Evolutionary conservation across 1,139 yeast genomes (phyloP), one percentile per base, ranked within the genome.

Genomic region (Blastobotrys serpentis): DNA sequence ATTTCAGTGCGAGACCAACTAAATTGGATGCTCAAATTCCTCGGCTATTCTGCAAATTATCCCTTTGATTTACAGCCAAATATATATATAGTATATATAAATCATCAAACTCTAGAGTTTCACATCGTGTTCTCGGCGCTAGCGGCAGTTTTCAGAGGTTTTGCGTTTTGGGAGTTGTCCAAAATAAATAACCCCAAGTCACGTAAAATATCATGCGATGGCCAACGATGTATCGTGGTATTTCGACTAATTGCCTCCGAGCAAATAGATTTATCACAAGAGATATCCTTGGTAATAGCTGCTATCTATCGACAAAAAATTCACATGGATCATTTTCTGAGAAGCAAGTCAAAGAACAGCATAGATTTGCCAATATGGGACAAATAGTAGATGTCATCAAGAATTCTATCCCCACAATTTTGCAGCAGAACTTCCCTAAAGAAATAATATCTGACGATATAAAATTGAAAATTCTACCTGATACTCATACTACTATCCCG

Each of bases 401-500:
- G 52, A 54, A 58, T 2, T 67, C 74, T n/a, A 73, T 84, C 1
- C 95, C 95, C 0, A 65, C 72, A 39, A 62, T 86, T 43, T 68
- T 86, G 13, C 71, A 71, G 21, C 65, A 66, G 37, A 69, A 79
- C 5, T 64, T 84, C 7, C 82, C 87, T 1, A 70, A 73, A 41
- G 64, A 69, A 2, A 58, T 75, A 7, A 59, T 86, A 8, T 75
- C 83, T 36, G 68, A 71, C 2, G 71, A 79, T 34, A 73, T 87
- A 6, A 65, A 73, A n/a, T 70, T 87, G 22, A 68, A 86, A 30
- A 67, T 87, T 2, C 73, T 84, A 48, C 95, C 95, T 0, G 75
- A 77, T 2, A 76, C 82, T 34, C 76, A 77, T 47, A 75, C 82
- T 1, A 77, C 76, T 53, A 62, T 83, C 19, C 92, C 95, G 2